Conservation (phyloP, 345 rosid species). For the Salix koriyanagi region DNA sequence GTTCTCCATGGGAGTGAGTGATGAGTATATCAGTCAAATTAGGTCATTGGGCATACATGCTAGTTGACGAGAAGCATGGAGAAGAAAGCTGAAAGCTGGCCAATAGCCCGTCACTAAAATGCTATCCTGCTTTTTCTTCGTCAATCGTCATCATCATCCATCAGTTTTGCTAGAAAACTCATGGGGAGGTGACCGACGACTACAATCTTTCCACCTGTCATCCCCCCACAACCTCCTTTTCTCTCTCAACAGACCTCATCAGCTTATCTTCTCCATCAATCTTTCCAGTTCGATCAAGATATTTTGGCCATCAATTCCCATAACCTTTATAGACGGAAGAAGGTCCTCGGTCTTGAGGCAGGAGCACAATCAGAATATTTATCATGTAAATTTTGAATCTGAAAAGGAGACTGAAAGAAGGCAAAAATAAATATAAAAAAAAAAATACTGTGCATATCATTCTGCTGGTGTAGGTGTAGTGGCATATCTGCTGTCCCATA, state of each 20-base stretch:
- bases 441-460: too few relatives aligned
- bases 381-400: too few relatives aligned
- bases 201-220: slow-evolving; percentile 21
- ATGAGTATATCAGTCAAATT: not conserved
- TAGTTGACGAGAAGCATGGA: slow-evolving; percentile 13
- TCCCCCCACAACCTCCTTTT: not conserved
- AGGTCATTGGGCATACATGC: not conserved
- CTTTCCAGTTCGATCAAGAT: not conserved
- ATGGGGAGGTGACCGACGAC: not conserved
- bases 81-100: slow-evolving; percentile 3
- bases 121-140: slow-evolving; percentile 11
- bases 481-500: not conserved
- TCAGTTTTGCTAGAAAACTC: not conserved
- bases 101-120: slow-evolving; percentile 8
- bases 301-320: not conserved
- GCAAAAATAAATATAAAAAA: too few relatives aligned
- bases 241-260: not conserved
- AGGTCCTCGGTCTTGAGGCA: not conserved
- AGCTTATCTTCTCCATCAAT: not conserved
- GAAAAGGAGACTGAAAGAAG: not conserved
- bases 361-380: not conserved
- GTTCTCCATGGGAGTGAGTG: not conserved
- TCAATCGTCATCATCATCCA: slow-evolving; percentile 1
- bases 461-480: too few relatives aligned
- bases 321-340: not conserved